These are phyloP conservation scores for Prunus mongolica DNA, from an alignment of 306 rosid species.

Conservation along the genomic window DNA sequence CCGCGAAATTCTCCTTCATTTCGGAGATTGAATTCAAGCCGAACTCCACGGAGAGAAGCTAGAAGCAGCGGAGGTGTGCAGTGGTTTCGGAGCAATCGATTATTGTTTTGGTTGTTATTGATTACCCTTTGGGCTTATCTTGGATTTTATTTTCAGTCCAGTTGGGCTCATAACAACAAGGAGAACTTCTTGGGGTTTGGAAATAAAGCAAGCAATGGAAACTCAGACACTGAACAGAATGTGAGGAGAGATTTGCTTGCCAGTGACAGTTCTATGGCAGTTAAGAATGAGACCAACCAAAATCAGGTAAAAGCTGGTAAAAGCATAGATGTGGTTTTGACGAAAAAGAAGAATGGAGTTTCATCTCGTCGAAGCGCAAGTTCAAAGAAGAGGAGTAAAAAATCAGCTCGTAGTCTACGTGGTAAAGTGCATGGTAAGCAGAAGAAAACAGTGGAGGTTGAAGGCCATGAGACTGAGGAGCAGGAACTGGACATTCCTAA, in stretches of 20 bases:
- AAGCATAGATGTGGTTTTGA: slow-evolving; percentile 41
- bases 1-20: slow-evolving; percentile 68
- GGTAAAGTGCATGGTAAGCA: slow-evolving; percentile 49
- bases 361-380: slow-evolving; percentile 34
- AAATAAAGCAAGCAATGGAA: slow-evolving; percentile 33
- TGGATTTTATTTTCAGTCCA: slow-evolving; percentile 77
- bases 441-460: slow-evolving; percentile 33
- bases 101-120: slow-evolving; percentile 64
- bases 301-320: slow-evolving; percentile 30
- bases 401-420: slow-evolving; percentile 28
- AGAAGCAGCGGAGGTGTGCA: slow-evolving; percentile 40
- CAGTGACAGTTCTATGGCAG: slow-evolving; percentile 22
- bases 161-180: slow-evolving; percentile 70
- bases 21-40: slow-evolving; percentile 42
- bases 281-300: slow-evolving; percentile 30
- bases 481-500: slow-evolving; percentile 55
- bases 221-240: slow-evolving; percentile 35
- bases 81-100: slow-evolving; percentile 56
- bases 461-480: slow-evolving; percentile 43
- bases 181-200: slow-evolving; percentile 57
- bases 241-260: slow-evolving; percentile 37
- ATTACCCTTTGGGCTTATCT: slow-evolving; percentile 93
- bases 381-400: slow-evolving; percentile 53
- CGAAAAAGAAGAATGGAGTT: slow-evolving; percentile 36
- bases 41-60: slow-evolving; percentile 65